Percentiles rank a stretch among this genome's conserved stretches.
Conservation (phyloP, 108 stramenopile genomes). For the Nitzschia putrida region DNA sequence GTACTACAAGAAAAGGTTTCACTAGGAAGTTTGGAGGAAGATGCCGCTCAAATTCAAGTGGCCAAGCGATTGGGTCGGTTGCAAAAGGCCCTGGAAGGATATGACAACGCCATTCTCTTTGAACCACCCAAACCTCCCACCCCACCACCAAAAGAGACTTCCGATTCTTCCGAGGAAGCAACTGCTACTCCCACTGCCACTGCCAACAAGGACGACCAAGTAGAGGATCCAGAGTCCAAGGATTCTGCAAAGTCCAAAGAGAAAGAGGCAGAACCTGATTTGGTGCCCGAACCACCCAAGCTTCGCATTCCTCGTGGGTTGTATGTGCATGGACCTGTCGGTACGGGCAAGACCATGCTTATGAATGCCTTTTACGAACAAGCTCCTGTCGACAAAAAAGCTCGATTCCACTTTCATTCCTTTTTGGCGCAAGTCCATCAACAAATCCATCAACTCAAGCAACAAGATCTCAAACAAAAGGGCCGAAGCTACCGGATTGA, state of each 20-base stretch:
- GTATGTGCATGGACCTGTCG: constrained; percentile 92
- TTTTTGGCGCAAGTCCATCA: constrained; percentile 92
- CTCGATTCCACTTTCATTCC: constrained; percentile 93
- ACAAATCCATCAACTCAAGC: constrained; percentile 79
- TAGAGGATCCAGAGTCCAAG: background rate
- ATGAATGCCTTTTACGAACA: constrained; percentile 90
- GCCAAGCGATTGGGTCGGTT: constrained; percentile 57
- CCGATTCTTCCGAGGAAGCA: background rate
- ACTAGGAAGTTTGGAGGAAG: constrained; percentile 24
- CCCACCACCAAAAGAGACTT: too few species aligned
- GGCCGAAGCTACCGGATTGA: constrained; percentile 73
- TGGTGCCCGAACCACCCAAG: constrained; percentile 3
- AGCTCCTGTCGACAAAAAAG: constrained; percentile 41
- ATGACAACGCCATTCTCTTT: constrained; percentile 38
- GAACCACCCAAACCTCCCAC: background rate
- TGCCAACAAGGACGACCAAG: constrained; percentile 1
- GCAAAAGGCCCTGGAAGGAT: constrained; percentile 51
- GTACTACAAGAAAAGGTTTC: constrained; percentile 18
- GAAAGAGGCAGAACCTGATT: background rate
- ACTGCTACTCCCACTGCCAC: background rate
- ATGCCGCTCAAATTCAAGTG: constrained; percentile 52
- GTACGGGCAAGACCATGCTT: constrained; percentile 95
- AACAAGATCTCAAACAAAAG: constrained; percentile 47
- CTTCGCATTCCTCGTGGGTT: constrained; percentile 71
- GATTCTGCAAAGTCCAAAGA: too few species aligned